A percentile compares a stretch with the other conserved stretches of the same genome.
Conservation (phyloP, 106 monocot genomes). For the Allium sativum region DNA sequence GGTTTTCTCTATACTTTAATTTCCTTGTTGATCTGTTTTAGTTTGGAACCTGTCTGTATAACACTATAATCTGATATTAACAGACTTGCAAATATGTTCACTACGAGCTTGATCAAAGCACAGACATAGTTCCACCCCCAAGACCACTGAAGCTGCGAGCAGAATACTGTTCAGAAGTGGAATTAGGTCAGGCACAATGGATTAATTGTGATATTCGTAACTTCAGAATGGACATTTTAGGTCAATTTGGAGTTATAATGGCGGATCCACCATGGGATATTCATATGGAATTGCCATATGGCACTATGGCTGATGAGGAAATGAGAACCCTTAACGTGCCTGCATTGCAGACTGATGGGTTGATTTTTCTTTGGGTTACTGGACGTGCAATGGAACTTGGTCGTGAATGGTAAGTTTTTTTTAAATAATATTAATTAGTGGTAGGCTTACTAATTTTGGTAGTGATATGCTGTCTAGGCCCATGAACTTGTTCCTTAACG, state of each 20-base stretch:
- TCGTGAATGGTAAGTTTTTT: conserved; percentile 77
- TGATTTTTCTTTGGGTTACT: conserved; percentile 99
- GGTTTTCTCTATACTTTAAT: conserved; percentile 28
- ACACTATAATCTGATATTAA: background rate
- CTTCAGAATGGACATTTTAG: conserved; percentile 97
- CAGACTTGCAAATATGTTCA: conserved; percentile 99
- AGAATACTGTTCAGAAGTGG: conserved; percentile 97
- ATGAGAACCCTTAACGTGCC: conserved; percentile 95
- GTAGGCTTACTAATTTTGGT: too few relatives aligned
- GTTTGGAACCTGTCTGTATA: background rate
- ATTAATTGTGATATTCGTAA: conserved; percentile 92
- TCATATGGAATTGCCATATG: conserved; percentile 99
- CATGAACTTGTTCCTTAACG: too few relatives aligned
- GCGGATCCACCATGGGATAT: conserved; percentile 99
- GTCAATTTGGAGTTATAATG: conserved; percentile 99
- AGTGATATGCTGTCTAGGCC: too few relatives aligned
- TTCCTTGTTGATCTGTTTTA: background rate
- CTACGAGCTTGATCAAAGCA: conserved; percentile 90
- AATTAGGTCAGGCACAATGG: conserved; percentile 95
- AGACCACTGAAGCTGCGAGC: conserved; percentile 74
- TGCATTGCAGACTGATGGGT: conserved; percentile 90
- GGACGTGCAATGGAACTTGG: conserved; percentile 99
- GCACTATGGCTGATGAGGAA: conserved; percentile 99
- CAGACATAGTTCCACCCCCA: conserved; percentile 63
- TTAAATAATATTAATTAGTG: too few relatives aligned